phyloP scores from a whole-genome alignment of 495 filamentous ascomycete species.

The Cercophora newfieldiana region DNA sequence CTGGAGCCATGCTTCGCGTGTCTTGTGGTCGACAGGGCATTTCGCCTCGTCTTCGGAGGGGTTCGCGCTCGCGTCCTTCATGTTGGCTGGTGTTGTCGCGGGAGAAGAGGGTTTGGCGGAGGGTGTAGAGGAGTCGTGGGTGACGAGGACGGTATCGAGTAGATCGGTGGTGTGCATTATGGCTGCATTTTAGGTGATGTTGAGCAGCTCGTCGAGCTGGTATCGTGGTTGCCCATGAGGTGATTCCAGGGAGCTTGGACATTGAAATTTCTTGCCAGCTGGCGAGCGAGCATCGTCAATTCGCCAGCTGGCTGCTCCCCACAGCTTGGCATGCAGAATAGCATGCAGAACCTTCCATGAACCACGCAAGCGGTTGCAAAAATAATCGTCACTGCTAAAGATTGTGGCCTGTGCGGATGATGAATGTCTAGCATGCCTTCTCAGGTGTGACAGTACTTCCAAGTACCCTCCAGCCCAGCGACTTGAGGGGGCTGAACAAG shows the following conservation, averaged over 20 bases:
- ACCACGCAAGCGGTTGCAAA: too few species aligned
- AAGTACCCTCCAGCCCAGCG: too few species aligned
- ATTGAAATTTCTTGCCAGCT: background rate
- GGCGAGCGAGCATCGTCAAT: too few species aligned
- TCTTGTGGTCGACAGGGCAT: conserved; percentile 88
- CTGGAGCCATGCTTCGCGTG: conserved; percentile 77
- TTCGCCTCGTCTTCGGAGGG: conserved; percentile 36
- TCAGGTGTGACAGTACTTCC: too few species aligned
- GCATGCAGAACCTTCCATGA: too few species aligned
- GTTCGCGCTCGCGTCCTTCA: conserved; percentile 10
- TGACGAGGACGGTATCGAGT: conserved; percentile 36
- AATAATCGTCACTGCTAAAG: too few species aligned
- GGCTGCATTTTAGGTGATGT: conserved; percentile 24
- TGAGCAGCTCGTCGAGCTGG: background rate
- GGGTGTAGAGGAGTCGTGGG: conserved; percentile 22
- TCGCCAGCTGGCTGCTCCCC: background rate
- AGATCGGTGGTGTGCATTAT: conserved; percentile 34
- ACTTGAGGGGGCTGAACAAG: too few species aligned
- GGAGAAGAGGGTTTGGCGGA: background rate
- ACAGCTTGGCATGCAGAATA: too few species aligned
- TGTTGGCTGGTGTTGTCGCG: conserved; percentile 3
- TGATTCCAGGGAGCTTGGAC: background rate
- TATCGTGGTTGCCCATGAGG: background rate
- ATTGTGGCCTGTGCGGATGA: too few species aligned
- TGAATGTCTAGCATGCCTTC: too few species aligned